A percentile compares a stretch with the other conserved stretches of the same genome.
These are phyloP conservation scores for Passalora sequoiae DNA, from an alignment of 2,329 filamentous ascomycete species.

Conservation along the genomic window DNA sequence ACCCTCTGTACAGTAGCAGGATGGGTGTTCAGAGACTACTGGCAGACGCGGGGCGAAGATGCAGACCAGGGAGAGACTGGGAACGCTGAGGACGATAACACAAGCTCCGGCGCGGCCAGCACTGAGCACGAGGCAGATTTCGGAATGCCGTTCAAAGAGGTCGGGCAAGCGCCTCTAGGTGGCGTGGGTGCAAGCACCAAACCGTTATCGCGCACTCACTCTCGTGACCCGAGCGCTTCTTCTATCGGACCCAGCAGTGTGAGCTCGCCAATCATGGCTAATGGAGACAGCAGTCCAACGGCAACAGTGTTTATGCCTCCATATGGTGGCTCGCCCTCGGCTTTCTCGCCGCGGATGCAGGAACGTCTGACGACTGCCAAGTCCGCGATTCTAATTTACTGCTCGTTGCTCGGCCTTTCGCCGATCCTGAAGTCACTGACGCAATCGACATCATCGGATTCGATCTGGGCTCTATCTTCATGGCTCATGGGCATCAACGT, in stretches of 20 bases:
- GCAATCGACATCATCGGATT: conserved; percentile 82
- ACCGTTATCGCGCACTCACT: background rate
- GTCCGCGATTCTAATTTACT: conserved; percentile 88
- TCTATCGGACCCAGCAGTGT: background rate
- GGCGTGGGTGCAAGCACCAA: conserved; percentile 2
- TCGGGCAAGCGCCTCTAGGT: background rate
- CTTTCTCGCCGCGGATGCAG: conserved; percentile 52
- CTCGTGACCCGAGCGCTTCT: conserved; percentile 5
- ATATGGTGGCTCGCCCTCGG: conserved; percentile 35
- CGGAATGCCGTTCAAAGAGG: conserved; percentile 22
- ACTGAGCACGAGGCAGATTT: conserved; percentile 19
- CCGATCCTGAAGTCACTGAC: conserved; percentile 97
- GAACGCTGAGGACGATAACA: conserved; percentile 3
- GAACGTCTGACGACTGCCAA: conserved; percentile 76
- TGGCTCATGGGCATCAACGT: conserved; percentile 93
- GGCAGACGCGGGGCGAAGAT: conserved; percentile 69
- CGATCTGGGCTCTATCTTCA: conserved; percentile 94
- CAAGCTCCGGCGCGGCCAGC: conserved; percentile 15
- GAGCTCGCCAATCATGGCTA: background rate
- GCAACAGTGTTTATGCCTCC: conserved; percentile 28
- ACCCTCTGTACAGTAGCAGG: conserved; percentile 77
- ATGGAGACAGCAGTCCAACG: conserved; percentile 2
- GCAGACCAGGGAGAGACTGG: conserved; percentile 38
- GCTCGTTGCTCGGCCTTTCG: conserved; percentile 81
- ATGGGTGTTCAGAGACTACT: conserved; percentile 88